Conservation (phyloP, 73 alveolate genomes). For the Tetrahymena malaccensis region DNA sequence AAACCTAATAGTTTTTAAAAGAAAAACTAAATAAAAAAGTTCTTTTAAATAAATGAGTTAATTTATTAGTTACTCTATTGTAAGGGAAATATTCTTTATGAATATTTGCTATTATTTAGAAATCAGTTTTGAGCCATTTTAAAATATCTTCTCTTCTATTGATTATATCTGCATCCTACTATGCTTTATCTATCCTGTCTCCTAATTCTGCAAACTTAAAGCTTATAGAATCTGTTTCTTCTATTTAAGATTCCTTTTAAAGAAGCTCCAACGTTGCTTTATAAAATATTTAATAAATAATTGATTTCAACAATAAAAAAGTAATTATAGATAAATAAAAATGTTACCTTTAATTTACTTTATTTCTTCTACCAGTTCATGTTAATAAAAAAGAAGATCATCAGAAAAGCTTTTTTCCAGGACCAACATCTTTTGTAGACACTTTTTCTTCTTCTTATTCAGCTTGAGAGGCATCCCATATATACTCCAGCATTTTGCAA, state of each 20-base stretch:
- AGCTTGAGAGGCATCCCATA: slow-evolving; percentile 59
- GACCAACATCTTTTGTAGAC: slow-evolving; percentile 39
- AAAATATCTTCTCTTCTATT: slow-evolving; percentile 63
- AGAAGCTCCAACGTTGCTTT: not conserved
- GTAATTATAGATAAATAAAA: not conserved
- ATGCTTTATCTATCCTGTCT: slow-evolving; percentile 61
- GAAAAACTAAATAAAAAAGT: not conserved
- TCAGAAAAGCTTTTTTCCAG: slow-evolving; percentile 60
- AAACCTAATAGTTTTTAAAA: slow-evolving; percentile 10
- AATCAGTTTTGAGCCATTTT: slow-evolving; percentile 52
- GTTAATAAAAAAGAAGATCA: slow-evolving; percentile 30
- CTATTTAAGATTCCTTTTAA: slow-evolving; percentile 22
- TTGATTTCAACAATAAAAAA: slow-evolving; percentile 26
- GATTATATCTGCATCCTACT: slow-evolving; percentile 47
- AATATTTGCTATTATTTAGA: slow-evolving; percentile 43
- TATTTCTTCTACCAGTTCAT: slow-evolving; percentile 25
- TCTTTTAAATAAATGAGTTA: too few species aligned
- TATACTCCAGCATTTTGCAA: slow-evolving; percentile 57
- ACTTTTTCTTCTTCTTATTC: slow-evolving; percentile 40
- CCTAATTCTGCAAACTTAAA: slow-evolving; percentile 28
- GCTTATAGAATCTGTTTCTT: slow-evolving; percentile 21
- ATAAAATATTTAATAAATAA: not conserved
- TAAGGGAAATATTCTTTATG: slow-evolving; percentile 51
- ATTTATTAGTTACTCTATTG: not conserved
- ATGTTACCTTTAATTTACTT: slow-evolving; percentile 9